Percentiles rank a stretch among this genome's conserved stretches.
Evolutionary conservation across 345 rosid species (phyloP).

Genomic region (Salix viminalis): DNA sequence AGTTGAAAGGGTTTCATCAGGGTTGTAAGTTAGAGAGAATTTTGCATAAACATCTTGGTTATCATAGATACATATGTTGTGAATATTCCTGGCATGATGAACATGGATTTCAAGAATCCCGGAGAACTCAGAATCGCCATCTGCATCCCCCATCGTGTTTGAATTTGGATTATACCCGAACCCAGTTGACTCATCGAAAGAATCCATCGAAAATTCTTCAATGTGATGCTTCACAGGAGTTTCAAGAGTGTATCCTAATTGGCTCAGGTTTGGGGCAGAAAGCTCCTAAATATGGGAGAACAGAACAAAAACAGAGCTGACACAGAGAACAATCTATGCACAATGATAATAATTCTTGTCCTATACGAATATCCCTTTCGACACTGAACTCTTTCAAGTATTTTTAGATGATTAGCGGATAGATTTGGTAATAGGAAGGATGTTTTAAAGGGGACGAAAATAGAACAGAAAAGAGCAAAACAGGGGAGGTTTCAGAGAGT

Average conservation of each 20-base stretch:
- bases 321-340: background rate
- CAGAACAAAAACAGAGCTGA: slow-evolving; percentile 3
- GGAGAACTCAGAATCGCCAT: slow-evolving; percentile 40
- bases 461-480: slow-evolving; percentile 9
- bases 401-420: background rate
- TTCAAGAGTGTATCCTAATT: background rate
- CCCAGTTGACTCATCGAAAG: slow-evolving; percentile 46
- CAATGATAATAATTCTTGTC: background rate
- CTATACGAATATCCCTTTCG: background rate
- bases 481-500: slow-evolving; percentile 4
- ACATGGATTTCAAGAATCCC: slow-evolving; percentile 70
- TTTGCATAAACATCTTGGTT: slow-evolving; percentile 96
- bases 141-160: slow-evolving; percentile 24
- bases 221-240: background rate
- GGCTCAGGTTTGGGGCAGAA: slow-evolving; percentile 1
- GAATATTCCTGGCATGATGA: slow-evolving; percentile 90
- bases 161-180: slow-evolving; percentile 37
- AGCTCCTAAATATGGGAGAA: background rate
- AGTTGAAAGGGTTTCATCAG: slow-evolving; percentile 80
- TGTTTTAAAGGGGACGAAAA: background rate
- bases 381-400: background rate
- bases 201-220: slow-evolving; percentile 34
- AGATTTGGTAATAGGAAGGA: background rate
- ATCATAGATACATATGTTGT: slow-evolving; percentile 93
- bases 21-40: slow-evolving; percentile 85